Conservation (phyloP, 2,329 filamentous ascomycete species). For the Colletotrichum chlorophyti region DNA sequence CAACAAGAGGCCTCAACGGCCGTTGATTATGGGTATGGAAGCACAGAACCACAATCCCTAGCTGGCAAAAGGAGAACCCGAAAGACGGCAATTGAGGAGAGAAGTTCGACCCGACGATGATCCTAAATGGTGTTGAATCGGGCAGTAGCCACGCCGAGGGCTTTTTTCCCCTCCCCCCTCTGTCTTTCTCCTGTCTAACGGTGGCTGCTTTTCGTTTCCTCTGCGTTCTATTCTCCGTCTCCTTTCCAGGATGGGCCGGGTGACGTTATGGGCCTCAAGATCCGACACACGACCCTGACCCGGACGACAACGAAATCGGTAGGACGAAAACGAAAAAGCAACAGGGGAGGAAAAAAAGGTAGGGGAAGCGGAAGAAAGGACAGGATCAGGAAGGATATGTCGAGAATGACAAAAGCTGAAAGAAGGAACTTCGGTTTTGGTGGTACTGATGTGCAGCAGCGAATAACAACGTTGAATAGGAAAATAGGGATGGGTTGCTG, state of each 20-base stretch:
- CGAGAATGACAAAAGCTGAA: background rate
- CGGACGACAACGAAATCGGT: too few species aligned
- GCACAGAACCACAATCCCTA: slow-evolving; percentile 24
- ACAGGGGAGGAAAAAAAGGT: background rate
- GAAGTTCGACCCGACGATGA: slow-evolving; percentile 1
- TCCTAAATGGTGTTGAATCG: too few species aligned
- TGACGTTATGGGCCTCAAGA: slow-evolving; percentile 28
- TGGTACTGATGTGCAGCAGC: too few species aligned
- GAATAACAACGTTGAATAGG: too few species aligned
- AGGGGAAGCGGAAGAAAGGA: background rate
- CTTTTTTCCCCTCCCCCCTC: slow-evolving; percentile 5
- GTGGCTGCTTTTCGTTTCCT: slow-evolving; percentile 25
- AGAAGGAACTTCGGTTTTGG: slow-evolving; percentile 22
- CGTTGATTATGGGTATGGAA: slow-evolving; percentile 28
- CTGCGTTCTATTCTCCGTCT: slow-evolving; percentile 26
- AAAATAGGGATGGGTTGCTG: too few species aligned
- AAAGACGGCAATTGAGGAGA: slow-evolving; percentile 5
- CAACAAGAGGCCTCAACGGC: slow-evolving; percentile 32
- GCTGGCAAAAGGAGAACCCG: slow-evolving; percentile 10
- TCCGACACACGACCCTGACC: slow-evolving; percentile 23
- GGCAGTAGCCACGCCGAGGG: too few species aligned
- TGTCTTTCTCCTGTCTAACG: too few species aligned
- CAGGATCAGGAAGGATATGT: background rate
- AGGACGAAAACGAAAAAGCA: too few species aligned
- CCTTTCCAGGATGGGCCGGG: slow-evolving; percentile 26